Evolutionary conservation across 495 filamentous ascomycete genomes (phyloP), one percentile per base, ranked within the genome.

Genomic region (Aspergillus haitiensis): DNA sequence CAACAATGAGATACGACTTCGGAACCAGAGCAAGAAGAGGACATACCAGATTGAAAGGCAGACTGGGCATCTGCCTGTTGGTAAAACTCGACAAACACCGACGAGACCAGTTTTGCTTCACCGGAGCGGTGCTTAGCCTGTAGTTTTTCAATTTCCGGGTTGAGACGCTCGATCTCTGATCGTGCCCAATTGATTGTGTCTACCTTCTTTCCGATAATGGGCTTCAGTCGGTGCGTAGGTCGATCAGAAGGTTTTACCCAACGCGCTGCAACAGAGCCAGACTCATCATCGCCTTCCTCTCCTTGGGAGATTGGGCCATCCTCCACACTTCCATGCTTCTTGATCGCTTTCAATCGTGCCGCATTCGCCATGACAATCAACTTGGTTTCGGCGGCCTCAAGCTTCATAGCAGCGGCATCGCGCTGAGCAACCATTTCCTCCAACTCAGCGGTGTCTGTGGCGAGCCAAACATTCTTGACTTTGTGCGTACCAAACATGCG

Each of bases 321-420:
- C 56, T 84, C 81, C 13, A 75, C 75, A 42, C 71, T 55, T 33
- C 75, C 78, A 40, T 82, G 82, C 66, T 91, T 91, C 83, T 95
- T 95, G 61, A 84, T 66, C 3, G 81, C 80, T 74, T 91, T 92
- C 52, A 88, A 72, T 55, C 92, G 89, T 21, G 81, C 82, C 56
- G 81, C 84, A 78, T 96, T 95, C 49, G 92, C 94, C 53, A 86
- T 74, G 61, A 86, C 87, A 68, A 97, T 88, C 21, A 98, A 81
- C 64, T 92, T 89, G 48, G 92, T 91, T 74, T 97, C 93, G 46
- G 91, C 92, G 55, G 79, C 89, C 70, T 98, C 94, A 34, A 98
- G 84, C 68, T 89, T 91, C 78, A 89, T 84, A 7, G 91, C 92
- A 33, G 85, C 84, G 69, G 87, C 83, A 66, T 97, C 89, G 32